Evolutionary conservation across 257 asterid species (phyloP), one percentile per base, ranked within the genome.

Genomic region (Striga asiatica): DNA sequence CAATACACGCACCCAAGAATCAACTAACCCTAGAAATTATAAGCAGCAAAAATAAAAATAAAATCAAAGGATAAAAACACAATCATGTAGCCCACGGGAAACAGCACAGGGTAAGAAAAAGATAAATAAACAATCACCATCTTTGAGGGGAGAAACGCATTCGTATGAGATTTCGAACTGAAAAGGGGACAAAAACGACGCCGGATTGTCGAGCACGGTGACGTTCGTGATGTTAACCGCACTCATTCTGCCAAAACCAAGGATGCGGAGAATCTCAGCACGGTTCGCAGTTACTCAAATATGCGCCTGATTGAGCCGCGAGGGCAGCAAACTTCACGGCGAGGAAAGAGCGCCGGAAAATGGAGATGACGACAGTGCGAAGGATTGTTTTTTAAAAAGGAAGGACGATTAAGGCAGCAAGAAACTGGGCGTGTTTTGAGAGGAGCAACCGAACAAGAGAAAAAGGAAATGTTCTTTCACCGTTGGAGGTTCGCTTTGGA

Each of bases 91-190:
- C 29, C 16, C 13, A 60, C 16, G 12, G 13, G 8, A 39, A 39
- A 2, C 8, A 9, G 22, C 12, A 5, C 31, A 61, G 8, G 14
- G 24, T 4, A 11, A 5, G 5, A n/a, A 14, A 0, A 22, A 57
- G 54, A 1, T n/a, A n/a, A n/a, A 49, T 3, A 5, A 27, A 37
- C 0, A 22, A 31, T 65, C 79, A 91, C 97, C 98, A 60, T 91
- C 98, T 51, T 76, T 71, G 66, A 91, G 95, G 71, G 97, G 50
- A 47, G 85, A 38, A 23, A 91, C 95, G 57, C 97, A 91, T 66
- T 91, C 98, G 66, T 91, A 91, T 12, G 98, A 91, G 74, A 91
- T 84, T 66, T 91, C 98, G 67, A 91, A 91, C 93, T 82, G 96
- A 70, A 91, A 84, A 5, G 97, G 93, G 32, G 89, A 28, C 16